These are phyloP conservation scores for Penicillium sp. DNA, from an alignment of 2,329 filamentous ascomycete species.

Conservation along the genomic window DNA sequence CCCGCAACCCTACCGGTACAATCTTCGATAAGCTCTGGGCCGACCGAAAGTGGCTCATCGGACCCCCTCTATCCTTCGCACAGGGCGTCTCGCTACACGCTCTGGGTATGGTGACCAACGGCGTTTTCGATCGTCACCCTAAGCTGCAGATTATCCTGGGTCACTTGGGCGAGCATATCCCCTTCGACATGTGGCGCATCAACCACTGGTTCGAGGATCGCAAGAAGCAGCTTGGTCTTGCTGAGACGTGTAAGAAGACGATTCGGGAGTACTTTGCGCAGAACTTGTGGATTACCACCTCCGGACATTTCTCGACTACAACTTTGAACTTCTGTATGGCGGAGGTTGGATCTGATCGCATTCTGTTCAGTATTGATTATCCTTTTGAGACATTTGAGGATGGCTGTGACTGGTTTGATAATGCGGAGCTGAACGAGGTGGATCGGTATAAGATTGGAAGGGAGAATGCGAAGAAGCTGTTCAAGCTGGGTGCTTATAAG, in stretches of 20 bases:
- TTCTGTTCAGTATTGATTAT: conserved; percentile 49
- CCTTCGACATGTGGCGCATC: conserved; percentile 56
- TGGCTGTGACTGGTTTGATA: conserved; percentile 51
- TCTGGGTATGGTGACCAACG: conserved; percentile 57
- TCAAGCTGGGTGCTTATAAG: conserved; percentile 41
- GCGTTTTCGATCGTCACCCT: conserved; percentile 55
- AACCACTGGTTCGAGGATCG: conserved; percentile 48
- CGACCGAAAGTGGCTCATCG: conserved; percentile 63
- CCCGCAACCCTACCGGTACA: conserved; percentile 60
- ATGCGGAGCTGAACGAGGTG: conserved; percentile 40
- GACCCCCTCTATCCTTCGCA: conserved; percentile 63
- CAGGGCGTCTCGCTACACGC: conserved; percentile 63
- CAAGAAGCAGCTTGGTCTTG: conserved; percentile 42
- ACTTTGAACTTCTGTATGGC: conserved; percentile 46
- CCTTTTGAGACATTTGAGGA: conserved; percentile 46
- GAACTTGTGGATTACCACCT: conserved; percentile 50
- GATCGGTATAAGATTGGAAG: conserved; percentile 49
- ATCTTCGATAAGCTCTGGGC: conserved; percentile 64
- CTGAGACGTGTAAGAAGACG: conserved; percentile 48
- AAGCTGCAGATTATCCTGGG: conserved; percentile 54
- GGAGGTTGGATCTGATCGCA: conserved; percentile 44
- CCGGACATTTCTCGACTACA: conserved; percentile 46
- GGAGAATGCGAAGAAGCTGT: conserved; percentile 52
- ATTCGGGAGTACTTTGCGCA: conserved; percentile 49
- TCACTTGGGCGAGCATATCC: conserved; percentile 55